Percentiles rank a stretch among this genome's conserved stretches.
Conservation (phyloP, 768 basidiomycete genomes). For the Boletus rex-veris region DNA sequence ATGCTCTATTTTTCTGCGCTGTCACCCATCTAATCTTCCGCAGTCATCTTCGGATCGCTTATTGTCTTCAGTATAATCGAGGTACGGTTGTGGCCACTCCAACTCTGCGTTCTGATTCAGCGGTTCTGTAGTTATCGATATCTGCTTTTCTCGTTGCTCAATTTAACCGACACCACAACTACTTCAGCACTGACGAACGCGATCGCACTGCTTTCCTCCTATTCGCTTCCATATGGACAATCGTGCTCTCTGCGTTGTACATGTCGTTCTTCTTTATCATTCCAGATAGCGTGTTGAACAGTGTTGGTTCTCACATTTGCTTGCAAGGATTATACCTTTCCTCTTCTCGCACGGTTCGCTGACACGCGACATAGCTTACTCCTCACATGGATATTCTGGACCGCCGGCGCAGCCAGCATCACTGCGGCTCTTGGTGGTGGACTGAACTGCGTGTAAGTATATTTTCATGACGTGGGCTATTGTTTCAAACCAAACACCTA, state of each 20-base stretch:
- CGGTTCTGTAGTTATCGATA: slow-evolving; percentile 50
- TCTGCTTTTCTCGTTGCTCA: slow-evolving; percentile 67
- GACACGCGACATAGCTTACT: slow-evolving; percentile 43
- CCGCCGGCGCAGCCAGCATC: slow-evolving; percentile 66
- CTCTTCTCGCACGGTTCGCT: background rate
- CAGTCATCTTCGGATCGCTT: slow-evolving; percentile 48
- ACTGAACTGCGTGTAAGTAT: slow-evolving; percentile 59
- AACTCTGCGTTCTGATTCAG: background rate
- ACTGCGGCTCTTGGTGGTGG: slow-evolving; percentile 66
- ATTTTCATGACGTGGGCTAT: background rate
- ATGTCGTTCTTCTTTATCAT: slow-evolving; percentile 52
- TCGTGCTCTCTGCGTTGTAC: slow-evolving; percentile 50
- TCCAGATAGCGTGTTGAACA: slow-evolving; percentile 49
- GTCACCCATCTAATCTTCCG: slow-evolving; percentile 29
- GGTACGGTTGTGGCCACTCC: slow-evolving; percentile 34
- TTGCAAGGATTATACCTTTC: slow-evolving; percentile 44
- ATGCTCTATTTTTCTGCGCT: slow-evolving; percentile 16
- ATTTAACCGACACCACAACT: slow-evolving; percentile 58
- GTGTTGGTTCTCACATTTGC: slow-evolving; percentile 58
- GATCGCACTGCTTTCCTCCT: slow-evolving; percentile 65
- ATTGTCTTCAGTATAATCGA: slow-evolving; percentile 64
- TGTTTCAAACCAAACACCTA: background rate
- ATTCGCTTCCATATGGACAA: slow-evolving; percentile 73
- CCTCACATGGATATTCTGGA: slow-evolving; percentile 78
- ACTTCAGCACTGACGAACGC: slow-evolving; percentile 44